These are phyloP conservation scores for Vinca minor DNA, from an alignment of 257 asterid species.

Conservation along the genomic window DNA sequence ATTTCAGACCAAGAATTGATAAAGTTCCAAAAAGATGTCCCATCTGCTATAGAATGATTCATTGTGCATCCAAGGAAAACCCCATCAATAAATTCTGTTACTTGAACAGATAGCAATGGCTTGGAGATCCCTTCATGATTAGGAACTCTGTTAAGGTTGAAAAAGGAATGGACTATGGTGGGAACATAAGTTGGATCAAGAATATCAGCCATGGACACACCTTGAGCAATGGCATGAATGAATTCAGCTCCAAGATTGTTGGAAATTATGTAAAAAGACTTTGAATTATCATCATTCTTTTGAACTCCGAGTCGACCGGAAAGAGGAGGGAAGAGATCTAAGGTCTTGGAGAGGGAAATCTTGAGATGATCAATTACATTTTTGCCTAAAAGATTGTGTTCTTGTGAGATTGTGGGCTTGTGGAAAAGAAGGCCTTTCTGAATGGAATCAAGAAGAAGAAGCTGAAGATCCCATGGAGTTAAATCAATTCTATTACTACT, in stretches of 20 bases:
- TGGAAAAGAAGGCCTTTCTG: constrained; percentile 17
- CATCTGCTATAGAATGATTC: constrained; percentile 32
- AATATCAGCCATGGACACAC: constrained; percentile 15
- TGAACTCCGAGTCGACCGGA: constrained; percentile 33
- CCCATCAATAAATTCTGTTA: constrained; percentile 33
- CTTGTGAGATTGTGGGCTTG: constrained; percentile 9
- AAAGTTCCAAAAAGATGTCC: constrained; percentile 39
- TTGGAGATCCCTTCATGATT: constrained; percentile 21
- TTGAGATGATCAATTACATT: constrained; percentile 12
- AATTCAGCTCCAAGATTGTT: constrained; percentile 13
- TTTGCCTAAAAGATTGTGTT: not conserved
- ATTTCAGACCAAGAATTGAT: constrained; percentile 44
- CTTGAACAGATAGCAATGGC: constrained; percentile 35
- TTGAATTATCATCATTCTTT: constrained; percentile 4
- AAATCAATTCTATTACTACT: constrained; percentile 5
- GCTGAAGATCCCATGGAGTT: constrained; percentile 24
- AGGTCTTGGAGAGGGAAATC: constrained; percentile 15
- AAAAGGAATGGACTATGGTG: constrained; percentile 19
- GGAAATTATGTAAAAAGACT: not conserved
- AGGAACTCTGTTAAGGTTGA: constrained; percentile 17
- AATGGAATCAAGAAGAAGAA: constrained; percentile 10
- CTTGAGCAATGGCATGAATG: constrained; percentile 15
- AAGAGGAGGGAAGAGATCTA: constrained; percentile 42
- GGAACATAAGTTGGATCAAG: constrained; percentile 22
- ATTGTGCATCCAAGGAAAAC: constrained; percentile 30